Conservation (phyloP, 257 asterid species). For the Lantana camara region DNA sequence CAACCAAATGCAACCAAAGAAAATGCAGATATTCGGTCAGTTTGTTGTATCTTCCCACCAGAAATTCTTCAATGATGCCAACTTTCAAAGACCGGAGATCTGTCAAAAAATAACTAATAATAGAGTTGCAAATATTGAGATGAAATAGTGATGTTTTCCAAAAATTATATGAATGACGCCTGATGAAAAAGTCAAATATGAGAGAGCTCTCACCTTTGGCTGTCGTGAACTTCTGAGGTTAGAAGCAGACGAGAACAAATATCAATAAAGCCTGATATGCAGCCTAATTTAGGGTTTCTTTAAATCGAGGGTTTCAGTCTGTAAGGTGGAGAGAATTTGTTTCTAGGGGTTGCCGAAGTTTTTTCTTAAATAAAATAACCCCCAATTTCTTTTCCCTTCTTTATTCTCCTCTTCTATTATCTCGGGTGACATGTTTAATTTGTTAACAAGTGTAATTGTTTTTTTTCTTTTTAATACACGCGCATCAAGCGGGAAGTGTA, state of each 20-base stretch:
- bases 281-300: slow-evolving; percentile 32
- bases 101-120: neutral
- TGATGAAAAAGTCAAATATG: neutral
- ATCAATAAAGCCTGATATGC: neutral
- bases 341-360: too few relatives aligned
- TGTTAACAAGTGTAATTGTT: too few relatives aligned
- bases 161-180: too few relatives aligned
- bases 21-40: neutral
- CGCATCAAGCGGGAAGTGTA: too few relatives aligned
- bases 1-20: neutral
- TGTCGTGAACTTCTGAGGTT: neutral
- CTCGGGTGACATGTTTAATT: too few relatives aligned
- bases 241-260: neutral
- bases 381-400: too few relatives aligned
- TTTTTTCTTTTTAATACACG: too few relatives aligned
- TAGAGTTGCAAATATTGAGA: neutral
- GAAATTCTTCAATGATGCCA: neutral
- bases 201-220: slow-evolving; percentile 25
- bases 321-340: too few relatives aligned
- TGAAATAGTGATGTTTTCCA: neutral
- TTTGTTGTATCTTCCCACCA: neutral
- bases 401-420: too few relatives aligned
- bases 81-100: neutral
- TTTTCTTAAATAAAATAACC: too few relatives aligned
- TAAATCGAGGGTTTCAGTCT: too few relatives aligned